phyloP scores from a whole-genome alignment of 352 stramenopile genomes.

The Phytophthora pistaciae region DNA sequence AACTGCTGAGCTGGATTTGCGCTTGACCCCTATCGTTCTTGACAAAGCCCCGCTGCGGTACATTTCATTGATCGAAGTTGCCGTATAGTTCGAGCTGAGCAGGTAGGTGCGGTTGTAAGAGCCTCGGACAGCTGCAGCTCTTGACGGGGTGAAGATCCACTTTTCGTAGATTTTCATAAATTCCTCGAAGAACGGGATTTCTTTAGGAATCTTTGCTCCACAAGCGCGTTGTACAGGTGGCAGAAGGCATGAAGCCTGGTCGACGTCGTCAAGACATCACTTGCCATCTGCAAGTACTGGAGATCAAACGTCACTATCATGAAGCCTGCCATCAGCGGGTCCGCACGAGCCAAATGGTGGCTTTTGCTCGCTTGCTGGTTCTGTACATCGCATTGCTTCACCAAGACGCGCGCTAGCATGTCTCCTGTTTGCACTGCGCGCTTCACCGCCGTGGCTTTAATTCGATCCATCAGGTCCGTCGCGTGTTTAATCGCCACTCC shows the following conservation, averaged over 20 bases:
- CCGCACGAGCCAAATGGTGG: conserved; percentile 20
- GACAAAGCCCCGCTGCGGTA: conserved; percentile 10
- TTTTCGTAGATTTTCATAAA: conserved; percentile 29
- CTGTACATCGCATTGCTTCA: not conserved
- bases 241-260: conserved; percentile 32
- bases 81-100: conserved; percentile 26
- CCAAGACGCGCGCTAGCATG: not conserved
- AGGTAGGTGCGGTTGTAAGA: conserved; percentile 33
- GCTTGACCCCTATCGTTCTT: conserved; percentile 17
- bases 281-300: conserved; percentile 28
- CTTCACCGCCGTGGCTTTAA: conserved; percentile 16
- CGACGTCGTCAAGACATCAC: conserved; percentile 31
- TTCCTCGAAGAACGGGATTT: conserved; percentile 38
- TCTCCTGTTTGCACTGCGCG: conserved; percentile 14
- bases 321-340: conserved; percentile 38
- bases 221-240: conserved; percentile 44
- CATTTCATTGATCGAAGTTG: conserved; percentile 32
- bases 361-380: not conserved
- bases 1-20: conserved; percentile 16
- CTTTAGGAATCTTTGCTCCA: conserved; percentile 26
- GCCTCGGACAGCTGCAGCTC: conserved; percentile 23
- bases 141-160: conserved; percentile 39
- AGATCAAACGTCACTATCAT: conserved; percentile 39
- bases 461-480: conserved; percentile 20
- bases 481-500: conserved; percentile 34